These are phyloP conservation scores for Solanum paucissectum DNA, from an alignment of 257 asterid genomes.

Conservation along the genomic window DNA sequence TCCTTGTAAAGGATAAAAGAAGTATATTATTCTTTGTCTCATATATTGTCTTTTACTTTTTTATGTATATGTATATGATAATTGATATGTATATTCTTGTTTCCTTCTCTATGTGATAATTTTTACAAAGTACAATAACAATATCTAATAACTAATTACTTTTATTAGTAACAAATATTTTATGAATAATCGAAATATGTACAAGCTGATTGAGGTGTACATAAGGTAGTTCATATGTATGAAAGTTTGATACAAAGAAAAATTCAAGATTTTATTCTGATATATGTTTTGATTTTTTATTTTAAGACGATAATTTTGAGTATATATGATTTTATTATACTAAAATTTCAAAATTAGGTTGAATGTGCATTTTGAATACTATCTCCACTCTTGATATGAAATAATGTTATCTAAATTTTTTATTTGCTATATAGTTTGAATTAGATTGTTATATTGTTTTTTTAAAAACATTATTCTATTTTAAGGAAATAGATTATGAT, in stretches of 20 bases:
- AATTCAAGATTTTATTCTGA: too few relatives aligned
- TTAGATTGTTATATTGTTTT: not conserved
- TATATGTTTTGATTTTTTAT: too few relatives aligned
- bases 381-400: not conserved
- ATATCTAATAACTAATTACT: not conserved
- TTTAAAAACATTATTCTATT: not conserved
- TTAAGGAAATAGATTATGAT: not conserved
- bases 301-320: not conserved
- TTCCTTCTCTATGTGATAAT: not conserved
- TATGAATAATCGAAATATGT: not conserved
- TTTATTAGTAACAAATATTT: not conserved
- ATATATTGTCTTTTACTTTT: not conserved
- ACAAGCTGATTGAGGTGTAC: not conserved
- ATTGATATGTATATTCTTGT: not conserved
- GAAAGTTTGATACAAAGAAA: too few relatives aligned
- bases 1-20: constrained; percentile 23
- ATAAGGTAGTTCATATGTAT: too few relatives aligned
- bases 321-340: not conserved
- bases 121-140: not conserved
- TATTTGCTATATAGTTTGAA: not conserved
- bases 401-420: not conserved
- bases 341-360: too few relatives aligned
- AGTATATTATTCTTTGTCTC: not conserved
- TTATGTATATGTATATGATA: not conserved
- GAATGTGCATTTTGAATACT: not conserved